Conservation (phyloP, 805 yeast genomes). For the Citeromyces matritensis region DNA sequence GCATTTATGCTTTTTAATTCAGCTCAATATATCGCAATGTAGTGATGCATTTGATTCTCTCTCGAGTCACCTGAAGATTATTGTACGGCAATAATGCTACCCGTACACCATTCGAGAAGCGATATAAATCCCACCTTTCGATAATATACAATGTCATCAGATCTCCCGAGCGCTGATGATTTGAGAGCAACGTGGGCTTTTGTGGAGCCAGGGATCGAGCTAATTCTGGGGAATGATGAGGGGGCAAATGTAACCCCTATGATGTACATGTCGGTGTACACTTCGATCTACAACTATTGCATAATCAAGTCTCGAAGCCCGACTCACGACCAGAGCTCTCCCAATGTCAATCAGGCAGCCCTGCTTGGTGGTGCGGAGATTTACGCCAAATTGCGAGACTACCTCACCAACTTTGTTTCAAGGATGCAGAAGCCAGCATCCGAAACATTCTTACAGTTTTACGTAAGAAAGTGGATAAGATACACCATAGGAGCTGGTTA, state of each 20-base stretch:
- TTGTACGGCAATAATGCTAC: no score
- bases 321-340: conserved; percentile 12
- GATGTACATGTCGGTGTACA: conserved; percentile 81
- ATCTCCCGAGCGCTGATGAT: conserved; percentile 42
- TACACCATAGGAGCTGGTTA: conserved; percentile 85
- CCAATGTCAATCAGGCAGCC: conserved; percentile 10
- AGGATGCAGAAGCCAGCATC: conserved; percentile 31
- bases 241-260: conserved; percentile 46
- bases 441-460: conserved; percentile 67
- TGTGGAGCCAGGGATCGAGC: conserved; percentile 62
- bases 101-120: no score
- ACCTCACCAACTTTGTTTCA: conserved; percentile 45
- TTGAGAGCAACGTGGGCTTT: conserved; percentile 61
- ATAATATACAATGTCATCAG: conserved; percentile 4
- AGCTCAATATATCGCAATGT: no score
- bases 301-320: conserved; percentile 56
- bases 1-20: no score
- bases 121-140: no score
- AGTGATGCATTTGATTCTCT: no score
- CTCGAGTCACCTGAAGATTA: no score
- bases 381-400: conserved; percentile 55
- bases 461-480: conserved; percentile 80
- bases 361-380: conserved; percentile 81
- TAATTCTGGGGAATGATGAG: conserved; percentile 56
- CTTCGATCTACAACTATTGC: conserved; percentile 88